These are phyloP conservation scores for Mycotypha africana DNA, from an alignment of 371 early-diverging fungal species.

Conservation along the genomic window DNA sequence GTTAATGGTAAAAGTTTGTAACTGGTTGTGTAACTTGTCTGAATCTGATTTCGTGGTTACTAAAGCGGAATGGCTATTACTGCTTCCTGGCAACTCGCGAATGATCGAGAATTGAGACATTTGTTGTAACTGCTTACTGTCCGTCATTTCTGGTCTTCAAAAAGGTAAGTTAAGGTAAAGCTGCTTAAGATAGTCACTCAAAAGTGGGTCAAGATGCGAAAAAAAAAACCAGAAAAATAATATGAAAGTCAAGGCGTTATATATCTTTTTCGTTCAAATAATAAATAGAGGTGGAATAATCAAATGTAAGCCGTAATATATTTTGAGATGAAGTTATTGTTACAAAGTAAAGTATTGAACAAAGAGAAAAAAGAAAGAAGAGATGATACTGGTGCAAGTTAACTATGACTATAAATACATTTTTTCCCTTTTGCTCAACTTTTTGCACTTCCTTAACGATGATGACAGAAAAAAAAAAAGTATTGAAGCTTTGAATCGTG, in stretches of 20 bases:
- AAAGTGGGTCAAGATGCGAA: too few species aligned
- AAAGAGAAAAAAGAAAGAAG: too few species aligned
- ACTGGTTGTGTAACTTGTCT: too few species aligned
- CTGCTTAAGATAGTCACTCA: too few species aligned
- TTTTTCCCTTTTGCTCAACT: neutral
- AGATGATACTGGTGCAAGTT: too few species aligned
- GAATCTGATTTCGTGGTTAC: too few species aligned
- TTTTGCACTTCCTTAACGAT: neutral
- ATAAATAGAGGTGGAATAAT: neutral
- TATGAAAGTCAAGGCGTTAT: neutral
- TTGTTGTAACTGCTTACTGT: slow-evolving; percentile 4
- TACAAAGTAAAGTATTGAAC: neutral
- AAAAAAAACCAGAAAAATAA: too few species aligned
- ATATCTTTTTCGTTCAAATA: neutral
- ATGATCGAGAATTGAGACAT: slow-evolving; percentile 26
- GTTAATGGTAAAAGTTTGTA: too few species aligned
- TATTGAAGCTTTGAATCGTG: neutral
- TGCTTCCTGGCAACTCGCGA: slow-evolving; percentile 18
- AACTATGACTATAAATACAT: slow-evolving; percentile 12
- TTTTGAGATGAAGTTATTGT: neutral
- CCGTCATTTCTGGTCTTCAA: slow-evolving; percentile 8
- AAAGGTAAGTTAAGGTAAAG: slow-evolving; percentile 1
- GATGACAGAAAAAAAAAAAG: slow-evolving; percentile 4
- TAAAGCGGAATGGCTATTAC: too few species aligned
- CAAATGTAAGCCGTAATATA: too few species aligned